Base-by-base conservation (phyloP, 2,329 filamentous ascomycete genomes). In the Helotiales sp. region DNA sequence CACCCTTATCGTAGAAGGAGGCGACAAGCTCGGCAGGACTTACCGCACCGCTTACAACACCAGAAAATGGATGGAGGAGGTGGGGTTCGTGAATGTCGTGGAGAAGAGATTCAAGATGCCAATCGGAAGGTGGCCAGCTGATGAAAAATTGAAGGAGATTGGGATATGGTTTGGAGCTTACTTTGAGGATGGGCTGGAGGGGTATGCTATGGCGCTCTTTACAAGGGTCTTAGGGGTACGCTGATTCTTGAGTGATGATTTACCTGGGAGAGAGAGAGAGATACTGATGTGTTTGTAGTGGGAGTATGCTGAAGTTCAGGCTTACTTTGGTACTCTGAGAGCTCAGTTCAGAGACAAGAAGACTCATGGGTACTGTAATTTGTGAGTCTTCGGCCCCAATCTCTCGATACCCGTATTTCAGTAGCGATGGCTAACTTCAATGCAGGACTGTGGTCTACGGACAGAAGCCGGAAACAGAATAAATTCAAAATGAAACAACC, bases 91-190 rank as follows among this genome's bases (percentile, higher is more conserved):
- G 24, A 66, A 72, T 53, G 59, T 73, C 1, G 61, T 60, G 2
- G 62, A 69, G 44, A 62, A 61, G 15, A 61, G 60, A 3, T 63
- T 66, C 49, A 83, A 79, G 67, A 73, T 83, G 34, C 82, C 82
- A 0, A 72, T 79, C 38, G 81, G 80, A 22, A 71, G 72, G 3
- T 84, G 82, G 82, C 73, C 81, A 0, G 77, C 75, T 58, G 69
- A 63, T 27, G 44, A 44, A 2, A 49, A 55, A 25, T 36, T 51
- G 31, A 62, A 62, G 54, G 62, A 70, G 30, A 34, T 64, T 29
- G 60, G 62, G 13, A 51, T 33, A n/a, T 63, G 57, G 57, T 55
- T 57, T 38, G 44, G 51, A 1, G 31, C 56, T n/a, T 55, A 56
- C 48, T 46, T 60, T 12, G 31, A 52, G 8, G 40, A 52, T 29